Percentiles rank a stretch among this genome's conserved stretches.
Conservation (phyloP, 2,329 filamentous ascomycete species). For the Talaromyces islandicus region DNA sequence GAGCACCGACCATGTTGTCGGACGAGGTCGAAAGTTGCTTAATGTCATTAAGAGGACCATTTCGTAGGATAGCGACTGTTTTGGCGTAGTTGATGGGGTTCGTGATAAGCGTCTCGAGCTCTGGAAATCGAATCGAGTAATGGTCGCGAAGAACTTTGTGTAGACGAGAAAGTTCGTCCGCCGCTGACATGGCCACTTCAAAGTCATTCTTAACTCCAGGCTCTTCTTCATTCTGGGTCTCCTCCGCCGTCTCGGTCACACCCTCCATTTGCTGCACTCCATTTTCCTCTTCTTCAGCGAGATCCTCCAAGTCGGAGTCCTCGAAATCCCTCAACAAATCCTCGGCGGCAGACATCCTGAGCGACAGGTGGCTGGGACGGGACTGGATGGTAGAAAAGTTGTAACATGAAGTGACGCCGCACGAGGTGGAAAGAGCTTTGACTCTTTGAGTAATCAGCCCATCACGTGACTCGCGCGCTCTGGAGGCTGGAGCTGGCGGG, state of each 20-base stretch:
- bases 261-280: conserved; percentile 59
- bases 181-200: conserved; percentile 87
- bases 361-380: not conserved
- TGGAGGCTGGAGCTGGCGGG: not conserved
- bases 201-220: conserved; percentile 71
- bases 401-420: not conserved
- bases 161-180: conserved; percentile 84
- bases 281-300: conserved; percentile 59
- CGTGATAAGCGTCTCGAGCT: conserved; percentile 82
- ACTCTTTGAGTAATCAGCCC: not conserved
- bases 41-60: conserved; percentile 85
- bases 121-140: conserved; percentile 89
- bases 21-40: conserved; percentile 69
- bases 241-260: conserved; percentile 35
- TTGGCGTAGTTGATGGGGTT: conserved; percentile 94
- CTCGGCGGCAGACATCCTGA: conserved; percentile 79
- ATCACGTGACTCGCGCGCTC: conserved; percentile 6
- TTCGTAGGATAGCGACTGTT: conserved; percentile 86
- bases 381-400: not conserved
- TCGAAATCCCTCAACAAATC: conserved; percentile 90
- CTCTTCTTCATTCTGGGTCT: conserved; percentile 42
- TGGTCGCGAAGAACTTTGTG: conserved; percentile 97
- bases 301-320: conserved; percentile 58
- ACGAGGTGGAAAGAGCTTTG: not conserved
- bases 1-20: conserved; percentile 69